Evolutionary conservation across 2,329 filamentous ascomycete genomes (phyloP), one percentile per base, ranked within the genome.

Genomic region (Coniochaeta sp.): DNA sequence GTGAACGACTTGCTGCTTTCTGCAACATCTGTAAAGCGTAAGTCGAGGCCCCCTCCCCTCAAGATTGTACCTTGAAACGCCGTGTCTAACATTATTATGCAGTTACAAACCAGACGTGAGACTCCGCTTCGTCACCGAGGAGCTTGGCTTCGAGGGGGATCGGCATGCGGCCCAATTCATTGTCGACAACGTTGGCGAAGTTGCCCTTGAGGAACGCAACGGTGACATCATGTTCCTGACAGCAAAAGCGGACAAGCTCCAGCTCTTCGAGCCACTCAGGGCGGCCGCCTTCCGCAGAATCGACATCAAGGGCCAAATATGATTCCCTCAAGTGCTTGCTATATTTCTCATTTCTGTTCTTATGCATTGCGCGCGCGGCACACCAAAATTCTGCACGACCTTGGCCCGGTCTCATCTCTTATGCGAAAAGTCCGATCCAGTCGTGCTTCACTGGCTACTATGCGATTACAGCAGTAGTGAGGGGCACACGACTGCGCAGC

Each of bases 301-400:
- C 80, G 93, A 98, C 77, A 96, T 98, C 80, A 97, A 98, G 79
- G 93, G 93, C 70, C 93, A 98, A 77, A 96, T 97, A 71, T 95
- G 79, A 88, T 57, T 30, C 16, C 30, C 16, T 26, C 17, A 42
- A 58, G 28, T 36, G 32, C 42, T 57, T 26, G 55, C 8, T 2
- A 32, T 26, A 32, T 63, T 59, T 47, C 40, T 42, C 36, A n/a
- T n/a, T 57, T 57, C 4, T n/a, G 19, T 12, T 17, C n/a, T n/a
- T 52, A 52, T 52, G 4, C 47, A 24, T 30, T 5, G 24, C 42
- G 38, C 22, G 14, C 38, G 10, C 42, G 26, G 22, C 47, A 52
- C 22, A 22, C 4, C 26, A 14, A n/a, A 52, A 14, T 19, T 26
- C 26, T 2, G 17, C 24, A 6, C 24, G 47, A 14, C 14, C 9